Percentiles rank a stretch among this genome's conserved stretches.
phyloP scores from a whole-genome alignment of 148 eudicot genomes.

The Persicaria tinctoria region DNA sequence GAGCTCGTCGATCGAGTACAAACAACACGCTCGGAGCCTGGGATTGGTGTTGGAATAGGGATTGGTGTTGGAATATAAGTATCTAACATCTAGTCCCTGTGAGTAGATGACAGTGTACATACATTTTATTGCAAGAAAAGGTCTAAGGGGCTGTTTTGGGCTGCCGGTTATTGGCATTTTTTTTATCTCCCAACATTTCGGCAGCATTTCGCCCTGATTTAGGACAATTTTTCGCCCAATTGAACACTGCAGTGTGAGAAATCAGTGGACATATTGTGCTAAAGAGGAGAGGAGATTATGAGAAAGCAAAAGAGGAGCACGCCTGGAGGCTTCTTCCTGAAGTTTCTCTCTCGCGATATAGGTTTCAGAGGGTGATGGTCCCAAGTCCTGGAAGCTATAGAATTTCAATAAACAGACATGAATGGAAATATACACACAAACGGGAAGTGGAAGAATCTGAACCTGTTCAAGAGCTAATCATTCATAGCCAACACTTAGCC shows the following conservation, averaged over 20 bases:
- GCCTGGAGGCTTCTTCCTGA: slow-evolving; percentile 73
- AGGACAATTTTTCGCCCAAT: too few relatives aligned
- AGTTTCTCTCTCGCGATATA: slow-evolving; percentile 64
- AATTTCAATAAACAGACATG: slow-evolving; percentile 20
- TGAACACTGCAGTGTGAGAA: slow-evolving; percentile 88
- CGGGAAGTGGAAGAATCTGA: background rate
- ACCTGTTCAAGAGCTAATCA: background rate
- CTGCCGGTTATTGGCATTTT: too few relatives aligned
- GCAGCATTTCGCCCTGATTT: too few relatives aligned
- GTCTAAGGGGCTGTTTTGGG: too few relatives aligned
- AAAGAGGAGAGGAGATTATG: slow-evolving; percentile 61
- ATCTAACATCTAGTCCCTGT: too few relatives aligned
- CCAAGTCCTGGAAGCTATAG: slow-evolving; percentile 37
- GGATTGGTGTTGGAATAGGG: too few relatives aligned
- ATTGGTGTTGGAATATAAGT: too few relatives aligned
- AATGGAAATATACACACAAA: slow-evolving; percentile 7
- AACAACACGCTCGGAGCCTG: too few relatives aligned
- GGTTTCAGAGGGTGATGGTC: slow-evolving; percentile 49
- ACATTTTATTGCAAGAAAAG: too few relatives aligned
- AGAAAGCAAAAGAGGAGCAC: slow-evolving; percentile 55
- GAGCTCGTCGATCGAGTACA: too few relatives aligned
- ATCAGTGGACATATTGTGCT: slow-evolving; percentile 80
- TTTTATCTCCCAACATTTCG: too few relatives aligned
- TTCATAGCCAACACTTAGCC: background rate
- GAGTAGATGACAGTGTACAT: too few relatives aligned